Conservation (phyloP, 176 grass and related monocot species). For the Canna indica region DNA sequence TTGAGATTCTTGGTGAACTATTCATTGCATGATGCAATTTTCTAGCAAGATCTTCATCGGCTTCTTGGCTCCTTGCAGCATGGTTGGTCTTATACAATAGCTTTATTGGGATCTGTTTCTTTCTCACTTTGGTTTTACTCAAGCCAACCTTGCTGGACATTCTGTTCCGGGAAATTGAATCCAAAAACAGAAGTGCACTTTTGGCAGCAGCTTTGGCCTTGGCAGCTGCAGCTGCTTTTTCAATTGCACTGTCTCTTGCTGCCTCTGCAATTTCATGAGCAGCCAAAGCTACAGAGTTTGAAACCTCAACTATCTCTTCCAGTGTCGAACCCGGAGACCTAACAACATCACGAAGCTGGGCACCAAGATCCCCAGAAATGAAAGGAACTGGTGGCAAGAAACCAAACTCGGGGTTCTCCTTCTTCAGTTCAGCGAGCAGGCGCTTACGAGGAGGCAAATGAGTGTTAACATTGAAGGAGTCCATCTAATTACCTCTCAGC, state of each 20-base stretch:
- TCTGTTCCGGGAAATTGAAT: constrained; percentile 45
- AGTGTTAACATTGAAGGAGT: constrained; percentile 60
- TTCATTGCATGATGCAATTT: constrained; percentile 58
- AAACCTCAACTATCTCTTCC: constrained; percentile 40
- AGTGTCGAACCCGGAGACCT: constrained; percentile 37
- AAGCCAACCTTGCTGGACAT: constrained; percentile 35
- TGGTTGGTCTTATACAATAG: constrained; percentile 57
- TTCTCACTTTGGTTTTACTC: constrained; percentile 46
- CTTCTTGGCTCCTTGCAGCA: constrained; percentile 24
- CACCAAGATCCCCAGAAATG: constrained; percentile 35
- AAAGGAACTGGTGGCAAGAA: constrained; percentile 30
- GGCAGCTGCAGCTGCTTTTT: constrained; percentile 65
- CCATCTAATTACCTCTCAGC: constrained; percentile 33
- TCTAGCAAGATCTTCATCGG: constrained; percentile 43
- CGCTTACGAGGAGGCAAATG: constrained; percentile 92
- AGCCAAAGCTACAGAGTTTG: constrained; percentile 40
- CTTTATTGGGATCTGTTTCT: constrained; percentile 59
- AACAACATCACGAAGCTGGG: constrained; percentile 53
- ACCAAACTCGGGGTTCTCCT: constrained; percentile 31
- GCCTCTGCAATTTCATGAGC: constrained; percentile 42
- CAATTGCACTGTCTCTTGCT: constrained; percentile 41
- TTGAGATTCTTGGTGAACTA: constrained; percentile 49
- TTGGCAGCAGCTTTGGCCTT: constrained; percentile 67
- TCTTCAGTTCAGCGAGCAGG: constrained; percentile 78
- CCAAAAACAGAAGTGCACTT: constrained; percentile 63